These are phyloP conservation scores for Backusella mclennaniae DNA, from an alignment of 192 early-diverging fungal species.

Conservation along the genomic window DNA sequence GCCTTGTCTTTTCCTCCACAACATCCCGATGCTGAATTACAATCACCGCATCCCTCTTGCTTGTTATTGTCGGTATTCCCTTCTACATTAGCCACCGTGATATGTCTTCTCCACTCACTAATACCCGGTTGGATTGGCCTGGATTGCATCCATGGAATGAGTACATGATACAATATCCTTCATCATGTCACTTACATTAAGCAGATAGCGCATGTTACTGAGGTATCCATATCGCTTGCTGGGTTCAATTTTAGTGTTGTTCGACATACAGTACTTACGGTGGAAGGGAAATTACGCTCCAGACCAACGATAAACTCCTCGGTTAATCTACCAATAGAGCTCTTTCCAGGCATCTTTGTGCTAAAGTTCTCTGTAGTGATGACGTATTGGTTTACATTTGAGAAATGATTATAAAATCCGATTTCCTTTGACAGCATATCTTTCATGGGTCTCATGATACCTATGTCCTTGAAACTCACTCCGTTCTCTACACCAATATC, in stretches of 20 bases:
- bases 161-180: background rate
- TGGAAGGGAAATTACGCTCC: constrained; percentile 81
- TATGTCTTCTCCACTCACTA: constrained; percentile 48
- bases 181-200: constrained; percentile 50
- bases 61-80: background rate
- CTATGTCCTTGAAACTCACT: constrained; percentile 53
- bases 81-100: constrained; percentile 35
- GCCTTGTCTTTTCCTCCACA: background rate
- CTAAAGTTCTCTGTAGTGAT: constrained; percentile 49
- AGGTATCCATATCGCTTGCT: constrained; percentile 42
- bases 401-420: constrained; percentile 62
- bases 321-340: constrained; percentile 61
- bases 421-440: constrained; percentile 81
- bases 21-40: background rate
- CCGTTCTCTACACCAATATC: constrained; percentile 64
- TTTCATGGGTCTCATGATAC: constrained; percentile 73
- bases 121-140: constrained; percentile 48
- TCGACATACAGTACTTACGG: constrained; percentile 77
- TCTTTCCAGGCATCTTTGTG: constrained; percentile 49
- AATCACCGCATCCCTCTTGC: constrained; percentile 18
- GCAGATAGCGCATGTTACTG: constrained; percentile 61
- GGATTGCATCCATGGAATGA: background rate
- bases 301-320: constrained; percentile 80
- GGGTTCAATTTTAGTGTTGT: constrained; percentile 77
- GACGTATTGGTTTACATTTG: constrained; percentile 35